Conservation (phyloP, 2,329 filamentous ascomycete genomes). For the Aureobasidium mangrovei region DNA sequence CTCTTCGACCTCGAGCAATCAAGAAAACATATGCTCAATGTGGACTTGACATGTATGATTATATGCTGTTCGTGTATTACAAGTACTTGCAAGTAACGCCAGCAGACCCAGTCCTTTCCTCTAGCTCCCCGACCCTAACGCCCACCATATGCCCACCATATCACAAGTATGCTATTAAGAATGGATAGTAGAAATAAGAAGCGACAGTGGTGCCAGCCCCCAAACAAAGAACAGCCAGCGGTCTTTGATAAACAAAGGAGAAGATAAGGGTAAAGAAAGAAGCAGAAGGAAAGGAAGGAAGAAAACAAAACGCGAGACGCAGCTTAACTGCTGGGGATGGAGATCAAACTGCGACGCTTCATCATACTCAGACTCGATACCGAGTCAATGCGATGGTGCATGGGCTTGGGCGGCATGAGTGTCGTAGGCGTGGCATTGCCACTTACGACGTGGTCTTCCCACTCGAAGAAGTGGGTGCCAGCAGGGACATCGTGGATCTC, state of each 20-base stretch:
- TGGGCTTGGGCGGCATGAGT: not conserved
- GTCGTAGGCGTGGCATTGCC: not conserved
- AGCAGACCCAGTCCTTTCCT: not conserved
- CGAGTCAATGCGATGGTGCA: not conserved
- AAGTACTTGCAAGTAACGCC: not conserved
- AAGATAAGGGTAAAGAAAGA: not conserved
- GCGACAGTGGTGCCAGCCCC: not conserved
- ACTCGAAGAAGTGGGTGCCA: slow-evolving; percentile 9
- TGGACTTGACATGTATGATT: too few species aligned
- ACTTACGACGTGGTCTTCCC: not conserved
- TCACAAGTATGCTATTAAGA: too few species aligned
- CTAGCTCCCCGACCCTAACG: too few species aligned
- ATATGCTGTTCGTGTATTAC: not conserved
- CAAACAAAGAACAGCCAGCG: not conserved
- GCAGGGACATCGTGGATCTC: not conserved
- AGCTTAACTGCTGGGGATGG: not conserved
- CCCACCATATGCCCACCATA: too few species aligned
- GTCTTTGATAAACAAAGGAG: not conserved
- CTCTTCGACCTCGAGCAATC: too few species aligned
- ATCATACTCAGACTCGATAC: not conserved
- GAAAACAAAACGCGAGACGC: not conserved
- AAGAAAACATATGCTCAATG: too few species aligned
- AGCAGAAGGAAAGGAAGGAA: not conserved
- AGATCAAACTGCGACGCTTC: not conserved
- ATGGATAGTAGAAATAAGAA: not conserved